A percentile compares a stretch with the other conserved stretches of the same genome.
phyloP scores from a whole-genome alignment of 2,329 filamentous ascomycete genomes.

The Apiospora kogelbergensis region DNA sequence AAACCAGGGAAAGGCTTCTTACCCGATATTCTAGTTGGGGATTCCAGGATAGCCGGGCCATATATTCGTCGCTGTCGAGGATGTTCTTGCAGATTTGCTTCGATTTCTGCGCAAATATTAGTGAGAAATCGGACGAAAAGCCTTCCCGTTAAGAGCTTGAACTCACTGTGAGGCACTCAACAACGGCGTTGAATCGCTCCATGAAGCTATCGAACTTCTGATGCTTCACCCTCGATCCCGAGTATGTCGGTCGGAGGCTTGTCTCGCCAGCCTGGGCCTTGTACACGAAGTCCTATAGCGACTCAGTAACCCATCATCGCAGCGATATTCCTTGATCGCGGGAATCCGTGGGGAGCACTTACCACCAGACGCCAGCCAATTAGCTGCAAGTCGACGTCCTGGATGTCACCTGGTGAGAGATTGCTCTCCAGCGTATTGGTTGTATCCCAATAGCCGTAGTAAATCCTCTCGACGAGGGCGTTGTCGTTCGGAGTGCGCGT shows the following conservation, averaged over 20 bases:
- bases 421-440: too few species aligned
- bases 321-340: too few species aligned
- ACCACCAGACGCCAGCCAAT: neutral
- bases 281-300: neutral
- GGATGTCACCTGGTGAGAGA: neutral
- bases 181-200: neutral
- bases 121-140: neutral
- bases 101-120: neutral
- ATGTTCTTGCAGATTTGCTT: neutral
- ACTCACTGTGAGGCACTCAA: neutral
- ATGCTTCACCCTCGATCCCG: neutral
- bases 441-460: too few species aligned
- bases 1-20: neutral
- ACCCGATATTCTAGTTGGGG: neutral
- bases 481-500: too few species aligned
- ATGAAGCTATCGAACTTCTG: neutral
- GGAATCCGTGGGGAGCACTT: neutral
- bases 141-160: neutral
- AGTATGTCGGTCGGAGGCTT: neutral
- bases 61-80: neutral
- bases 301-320: neutral
- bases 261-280: neutral
- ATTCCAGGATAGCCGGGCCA: neutral
- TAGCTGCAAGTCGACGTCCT: neutral
- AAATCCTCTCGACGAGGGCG: too few species aligned